Base-by-base conservation (phyloP, 495 filamentous ascomycete species). In the Massariosphaeria phaeospora region DNA sequence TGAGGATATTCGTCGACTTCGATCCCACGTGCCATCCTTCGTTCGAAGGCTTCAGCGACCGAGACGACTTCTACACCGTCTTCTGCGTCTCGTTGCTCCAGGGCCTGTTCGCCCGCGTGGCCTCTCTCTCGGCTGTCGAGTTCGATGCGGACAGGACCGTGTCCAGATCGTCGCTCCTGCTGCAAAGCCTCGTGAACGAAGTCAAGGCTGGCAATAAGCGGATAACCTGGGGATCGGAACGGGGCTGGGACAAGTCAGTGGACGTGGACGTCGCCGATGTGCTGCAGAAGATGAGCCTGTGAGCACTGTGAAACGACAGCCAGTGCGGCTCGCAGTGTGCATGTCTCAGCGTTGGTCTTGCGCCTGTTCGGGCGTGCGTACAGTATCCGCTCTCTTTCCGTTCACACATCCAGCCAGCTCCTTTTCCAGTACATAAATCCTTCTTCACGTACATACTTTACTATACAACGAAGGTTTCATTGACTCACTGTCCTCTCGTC, bases 1-100 rank as follows among this genome's bases (percentile, higher is more conserved):
- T 95, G 40, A 85, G 82, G 45, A 77, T 95, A 0, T 91, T 89
- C 62, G 78, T 91, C 21, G 81, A 94, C 69, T 79, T 75, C 59
- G 89, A 95, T 64, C 88, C 89, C 0, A 57, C 62, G 23, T 84
- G 82, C 25, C 78, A 86, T 61, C 76, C 77, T 25, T 67, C 84
- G 2, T 91, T 89, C 66, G 79, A 79, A 35, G 86, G 86, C 0
- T 94, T 87, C 67, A 79, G 87, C 12, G 67, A 75, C 18, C 77
- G 76, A 25, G 73, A 79, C 17, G 79, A 85, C 26, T 91, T 84
- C 65, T 95, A 89, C 62, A 89, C 89, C 20, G 68, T 72, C 13
- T 95, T 94, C 61, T 83, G 77, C 1, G 73, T 75, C 10, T 64
- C 68, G 3, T 64, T 95, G 29, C 53, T 93, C 17, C 70, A 67